A percentile compares a stretch with the other conserved stretches of the same genome.
Evolutionary conservation across 2,329 filamentous ascomycete species (phyloP).

Genomic region (Thelonectria discophora): DNA sequence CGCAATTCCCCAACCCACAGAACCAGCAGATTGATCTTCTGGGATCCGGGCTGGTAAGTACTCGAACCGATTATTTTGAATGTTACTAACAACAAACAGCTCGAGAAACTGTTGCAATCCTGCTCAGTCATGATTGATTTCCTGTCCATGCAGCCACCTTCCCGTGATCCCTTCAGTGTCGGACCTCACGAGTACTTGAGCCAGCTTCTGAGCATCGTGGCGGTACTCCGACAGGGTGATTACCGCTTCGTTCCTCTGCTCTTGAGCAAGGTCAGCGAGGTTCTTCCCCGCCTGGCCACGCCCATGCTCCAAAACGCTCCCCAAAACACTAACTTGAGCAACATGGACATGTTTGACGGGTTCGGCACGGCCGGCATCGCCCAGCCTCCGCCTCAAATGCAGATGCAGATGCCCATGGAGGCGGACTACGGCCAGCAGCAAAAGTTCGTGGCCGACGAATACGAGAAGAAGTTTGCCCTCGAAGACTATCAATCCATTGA

Average conservation of each 20-base stretch:
- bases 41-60: conserved; percentile 74
- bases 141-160: conserved; percentile 70
- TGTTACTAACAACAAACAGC: conserved; percentile 51
- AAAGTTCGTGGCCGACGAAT: conserved; percentile 56
- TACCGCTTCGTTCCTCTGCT: conserved; percentile 81
- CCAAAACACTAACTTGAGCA: conserved; percentile 61
- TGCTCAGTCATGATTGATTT: conserved; percentile 78
- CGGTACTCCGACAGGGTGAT: conserved; percentile 76
- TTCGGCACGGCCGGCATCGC: conserved; percentile 71
- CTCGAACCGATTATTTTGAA: too few species aligned
- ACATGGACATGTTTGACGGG: conserved; percentile 72
- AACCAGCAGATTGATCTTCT: conserved; percentile 78
- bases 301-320: conserved; percentile 68
- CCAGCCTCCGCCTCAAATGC: conserved; percentile 55
- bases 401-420: conserved; percentile 56
- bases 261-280: conserved; percentile 77
- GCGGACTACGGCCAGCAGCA: conserved; percentile 57
- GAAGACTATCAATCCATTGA: conserved; percentile 53
- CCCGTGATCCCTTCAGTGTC: conserved; percentile 68
- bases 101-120: conserved; percentile 84
- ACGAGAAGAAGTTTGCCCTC: conserved; percentile 52
- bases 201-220: conserved; percentile 73
- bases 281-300: conserved; percentile 69
- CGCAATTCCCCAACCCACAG: conserved; percentile 74
- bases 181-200: conserved; percentile 79